Percentiles rank a stretch among this genome's conserved stretches.
These are phyloP conservation scores for Elsinoe arachidis DNA, from an alignment of 2,329 filamentous ascomycete genomes.

Conservation along the genomic window DNA sequence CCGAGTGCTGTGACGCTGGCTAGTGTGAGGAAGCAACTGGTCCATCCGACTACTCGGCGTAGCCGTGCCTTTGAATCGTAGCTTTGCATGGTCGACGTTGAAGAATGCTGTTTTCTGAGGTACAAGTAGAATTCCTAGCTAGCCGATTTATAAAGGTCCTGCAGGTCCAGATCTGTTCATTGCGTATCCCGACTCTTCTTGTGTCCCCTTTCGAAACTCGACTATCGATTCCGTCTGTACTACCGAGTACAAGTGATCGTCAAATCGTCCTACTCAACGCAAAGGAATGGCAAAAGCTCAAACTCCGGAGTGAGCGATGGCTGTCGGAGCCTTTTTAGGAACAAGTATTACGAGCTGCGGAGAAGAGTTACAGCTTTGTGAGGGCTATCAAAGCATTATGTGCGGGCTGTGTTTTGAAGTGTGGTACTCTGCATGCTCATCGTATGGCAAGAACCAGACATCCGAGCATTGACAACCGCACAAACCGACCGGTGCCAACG, in stretches of 20 bases:
- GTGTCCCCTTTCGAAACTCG: neutral
- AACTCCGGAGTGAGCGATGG: neutral
- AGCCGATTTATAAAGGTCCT: neutral
- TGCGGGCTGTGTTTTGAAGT: slow-evolving; percentile 1
- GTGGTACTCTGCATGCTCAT: slow-evolving; percentile 7
- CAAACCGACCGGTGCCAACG: neutral
- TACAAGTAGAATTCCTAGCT: neutral
- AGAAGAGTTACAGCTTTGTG: neutral
- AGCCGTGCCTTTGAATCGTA: neutral
- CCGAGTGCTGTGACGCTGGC: neutral
- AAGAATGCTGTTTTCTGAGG: neutral
- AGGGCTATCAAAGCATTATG: slow-evolving; percentile 7
- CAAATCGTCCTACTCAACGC: neutral
- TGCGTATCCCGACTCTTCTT: neutral
- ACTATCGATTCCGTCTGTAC: neutral
- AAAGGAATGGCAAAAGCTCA: neutral
- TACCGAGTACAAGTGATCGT: neutral
- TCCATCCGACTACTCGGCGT: slow-evolving; percentile 1
- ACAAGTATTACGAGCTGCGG: neutral
- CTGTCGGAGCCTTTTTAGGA: neutral
- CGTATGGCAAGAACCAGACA: neutral
- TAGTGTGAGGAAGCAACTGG: neutral
- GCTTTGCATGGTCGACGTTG: neutral
- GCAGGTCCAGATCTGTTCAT: neutral
- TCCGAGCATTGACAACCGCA: neutral